These are phyloP conservation scores for Oehlia diaphana DNA, from an alignment of 192 early-diverging fungal species.

Conservation along the genomic window DNA sequence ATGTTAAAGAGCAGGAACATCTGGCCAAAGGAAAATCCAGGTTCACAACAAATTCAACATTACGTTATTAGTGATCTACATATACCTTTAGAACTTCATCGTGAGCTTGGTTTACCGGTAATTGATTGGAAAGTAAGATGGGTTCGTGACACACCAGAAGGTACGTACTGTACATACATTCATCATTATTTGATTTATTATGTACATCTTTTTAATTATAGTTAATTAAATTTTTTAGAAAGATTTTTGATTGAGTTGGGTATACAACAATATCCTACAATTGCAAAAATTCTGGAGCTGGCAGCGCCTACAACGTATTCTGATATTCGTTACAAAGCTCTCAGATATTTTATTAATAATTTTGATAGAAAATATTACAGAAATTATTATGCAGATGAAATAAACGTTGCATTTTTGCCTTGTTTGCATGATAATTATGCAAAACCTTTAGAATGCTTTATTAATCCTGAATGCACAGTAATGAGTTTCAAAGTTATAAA, in stretches of 20 bases:
- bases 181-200: too few species aligned
- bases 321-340: slow-evolving; percentile 47
- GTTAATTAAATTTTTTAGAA: slow-evolving; percentile 24
- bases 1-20: slow-evolving; percentile 62
- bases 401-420: slow-evolving; percentile 66
- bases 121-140: slow-evolving; percentile 67
- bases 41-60: background rate
- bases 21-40: slow-evolving; percentile 59
- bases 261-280: slow-evolving; percentile 42
- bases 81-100: slow-evolving; percentile 60
- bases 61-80: slow-evolving; percentile 64
- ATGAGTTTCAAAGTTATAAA: slow-evolving; percentile 70
- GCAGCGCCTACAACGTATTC: slow-evolving; percentile 36
- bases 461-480: slow-evolving; percentile 56
- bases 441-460: slow-evolving; percentile 64
- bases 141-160: slow-evolving; percentile 32
- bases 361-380: slow-evolving; percentile 54
- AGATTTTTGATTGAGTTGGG: slow-evolving; percentile 56
- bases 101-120: slow-evolving; percentile 62
- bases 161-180: slow-evolving; percentile 25
- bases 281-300: slow-evolving; percentile 40
- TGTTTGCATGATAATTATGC: slow-evolving; percentile 41
- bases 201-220: too few species aligned
- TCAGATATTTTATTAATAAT: slow-evolving; percentile 74
- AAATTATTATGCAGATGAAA: slow-evolving; percentile 42